These are phyloP conservation scores for Hanseniaspora pseudoguilliermondii DNA, from an alignment of 805 yeast genomes.

Conservation along the genomic window DNA sequence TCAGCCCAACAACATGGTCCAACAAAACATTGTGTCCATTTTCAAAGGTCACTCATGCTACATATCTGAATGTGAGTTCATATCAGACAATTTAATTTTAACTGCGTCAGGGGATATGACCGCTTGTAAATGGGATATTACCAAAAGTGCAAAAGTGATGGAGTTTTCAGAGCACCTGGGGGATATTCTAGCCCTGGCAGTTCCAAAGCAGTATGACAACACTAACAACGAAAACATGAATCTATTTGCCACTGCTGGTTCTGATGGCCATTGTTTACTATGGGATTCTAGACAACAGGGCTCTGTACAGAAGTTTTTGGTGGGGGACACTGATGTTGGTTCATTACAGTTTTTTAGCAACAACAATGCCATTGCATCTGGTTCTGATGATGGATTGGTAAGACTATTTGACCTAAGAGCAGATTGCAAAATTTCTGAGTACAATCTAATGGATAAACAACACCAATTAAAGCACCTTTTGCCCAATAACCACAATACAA, in stretches of 20 bases:
- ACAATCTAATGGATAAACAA: constrained; percentile 25
- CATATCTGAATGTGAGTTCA: constrained; percentile 59
- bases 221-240: constrained; percentile 18
- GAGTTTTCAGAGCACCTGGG: constrained; percentile 58
- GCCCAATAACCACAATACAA: constrained; percentile 9
- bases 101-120: constrained; percentile 79
- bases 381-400: constrained; percentile 66
- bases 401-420: constrained; percentile 64
- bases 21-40: constrained; percentile 36
- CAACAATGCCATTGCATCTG: constrained; percentile 57
- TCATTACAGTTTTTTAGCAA: constrained; percentile 52
- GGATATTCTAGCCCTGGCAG: constrained; percentile 46
- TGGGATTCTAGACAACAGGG: constrained; percentile 49
- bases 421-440: constrained; percentile 53
- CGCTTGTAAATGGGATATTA: constrained; percentile 66
- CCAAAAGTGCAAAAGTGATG: constrained; percentile 39
- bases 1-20: constrained; percentile 26
- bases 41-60: constrained; percentile 77
- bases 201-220: constrained; percentile 15
- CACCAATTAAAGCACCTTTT: constrained; percentile 13
- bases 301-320: constrained; percentile 38
- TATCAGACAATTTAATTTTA: constrained; percentile 42
- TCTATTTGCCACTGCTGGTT: constrained; percentile 48
- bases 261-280: constrained; percentile 53
- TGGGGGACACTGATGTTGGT: constrained; percentile 54